Base-by-base conservation (phyloP, 2,329 filamentous ascomycete species). In the Cryphonectria carpinicola region DNA sequence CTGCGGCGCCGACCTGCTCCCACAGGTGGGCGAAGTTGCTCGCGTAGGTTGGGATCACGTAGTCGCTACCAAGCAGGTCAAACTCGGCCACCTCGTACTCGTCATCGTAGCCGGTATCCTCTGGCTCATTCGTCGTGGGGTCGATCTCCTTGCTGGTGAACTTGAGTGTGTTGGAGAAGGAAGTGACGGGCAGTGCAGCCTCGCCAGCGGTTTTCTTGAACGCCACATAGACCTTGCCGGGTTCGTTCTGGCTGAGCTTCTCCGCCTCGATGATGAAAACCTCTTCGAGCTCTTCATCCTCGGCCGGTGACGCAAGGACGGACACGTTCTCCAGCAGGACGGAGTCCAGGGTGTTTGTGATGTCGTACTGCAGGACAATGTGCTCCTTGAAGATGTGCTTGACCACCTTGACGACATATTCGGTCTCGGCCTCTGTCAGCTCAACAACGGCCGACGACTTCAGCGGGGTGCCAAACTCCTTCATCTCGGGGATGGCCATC, bases 381-480 rank as follows among this genome's bases (percentile, higher is more conserved):
- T 98, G 93, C 80, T 97, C 93, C 84, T 97, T 97, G 90, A 98
- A 99, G 77, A 99, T 90, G 80, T 99, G 96, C 86, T 99, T 99
- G 82, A 98, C 89, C 32, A 96, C 91, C 49, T 88, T 90, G 72
- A 99, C 96, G 66, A 98, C 94, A 77, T 99, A 99, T 82, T 99
- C 96, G 28, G 95, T 98, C 83, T 98, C 96, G 67, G 94, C 93
- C 81, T 99, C 96, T 25, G 96, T 98, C 73, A 99, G 90, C 82
- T 98, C 95, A 75, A 97, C 89, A 65, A 92, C 84, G 37, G 89
- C 82, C 71, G 94, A 97, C 60, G 95, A 98, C 84, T 98, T 98
- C 85, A 99, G 92, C 17, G 98, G 89, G 74, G 87, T 88, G 76
- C 96, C 96, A 80, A 97, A 97, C 74, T 92, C 90, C 79, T 92